phyloP scores from a whole-genome alignment of 1,139 yeast genomes.

The Debaryomyces coudertii region DNA sequence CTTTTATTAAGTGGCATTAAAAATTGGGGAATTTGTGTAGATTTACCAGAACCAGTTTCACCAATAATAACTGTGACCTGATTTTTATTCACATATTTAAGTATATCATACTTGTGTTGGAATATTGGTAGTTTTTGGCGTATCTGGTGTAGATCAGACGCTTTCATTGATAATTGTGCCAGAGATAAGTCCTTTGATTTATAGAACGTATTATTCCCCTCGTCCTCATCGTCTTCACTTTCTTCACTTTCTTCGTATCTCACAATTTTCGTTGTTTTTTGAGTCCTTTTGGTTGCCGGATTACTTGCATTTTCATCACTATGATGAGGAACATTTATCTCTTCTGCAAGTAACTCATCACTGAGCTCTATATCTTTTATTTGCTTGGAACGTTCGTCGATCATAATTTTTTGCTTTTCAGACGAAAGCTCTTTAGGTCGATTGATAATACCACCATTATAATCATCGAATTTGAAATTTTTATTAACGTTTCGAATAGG shows the following conservation, averaged over 20 bases:
- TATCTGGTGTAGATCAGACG: conserved; percentile 49
- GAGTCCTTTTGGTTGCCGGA: background rate
- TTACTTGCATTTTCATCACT: background rate
- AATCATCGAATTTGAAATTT: conserved; percentile 34
- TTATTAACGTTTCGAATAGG: conserved; percentile 21
- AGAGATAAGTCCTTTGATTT: conserved; percentile 12
- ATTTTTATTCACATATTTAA: conserved; percentile 55
- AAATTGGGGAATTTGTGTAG: conserved; percentile 96
- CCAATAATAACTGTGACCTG: conserved; percentile 85
- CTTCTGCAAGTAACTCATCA: conserved; percentile 1
- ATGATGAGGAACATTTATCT: background rate
- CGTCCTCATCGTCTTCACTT: conserved; percentile 30
- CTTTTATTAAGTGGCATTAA: conserved; percentile 55
- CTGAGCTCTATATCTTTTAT: background rate
- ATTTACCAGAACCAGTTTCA: conserved; percentile 98
- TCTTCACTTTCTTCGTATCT: conserved; percentile 17
- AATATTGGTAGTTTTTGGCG: conserved; percentile 75
- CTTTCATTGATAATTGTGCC: conserved; percentile 38
- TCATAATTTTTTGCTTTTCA: background rate
- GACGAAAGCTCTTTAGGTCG: background rate
- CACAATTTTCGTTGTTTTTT: conserved; percentile 8
- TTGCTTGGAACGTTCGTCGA: conserved; percentile 5
- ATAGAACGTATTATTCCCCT: conserved; percentile 21
- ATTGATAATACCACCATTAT: conserved; percentile 10
- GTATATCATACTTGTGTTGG: conserved; percentile 66